Conservation (phyloP, 2,329 filamentous ascomycete species). For the Sporothrix phasma region DNA sequence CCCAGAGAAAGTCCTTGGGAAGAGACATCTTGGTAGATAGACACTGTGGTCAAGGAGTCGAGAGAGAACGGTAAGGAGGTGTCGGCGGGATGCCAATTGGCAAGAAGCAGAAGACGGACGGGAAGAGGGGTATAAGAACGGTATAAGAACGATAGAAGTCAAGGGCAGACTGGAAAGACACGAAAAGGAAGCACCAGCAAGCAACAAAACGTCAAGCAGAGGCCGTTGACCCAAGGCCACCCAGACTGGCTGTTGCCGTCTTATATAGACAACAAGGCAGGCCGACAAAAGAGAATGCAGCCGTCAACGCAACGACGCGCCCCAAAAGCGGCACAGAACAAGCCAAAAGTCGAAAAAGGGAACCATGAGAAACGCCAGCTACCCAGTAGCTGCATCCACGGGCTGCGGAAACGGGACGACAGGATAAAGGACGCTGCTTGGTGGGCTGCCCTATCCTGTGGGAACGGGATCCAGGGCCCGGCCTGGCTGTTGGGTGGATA, state of each 20-base stretch:
- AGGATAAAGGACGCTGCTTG: background rate
- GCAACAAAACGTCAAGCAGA: constrained; percentile 8
- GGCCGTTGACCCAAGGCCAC: background rate
- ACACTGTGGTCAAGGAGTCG: background rate
- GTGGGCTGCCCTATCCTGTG: constrained; percentile 3
- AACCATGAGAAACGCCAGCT: background rate
- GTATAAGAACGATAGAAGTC: background rate
- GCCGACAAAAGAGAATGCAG: background rate
- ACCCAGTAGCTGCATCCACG: background rate
- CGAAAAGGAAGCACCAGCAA: constrained; percentile 2
- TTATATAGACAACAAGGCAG: constrained; percentile 17
- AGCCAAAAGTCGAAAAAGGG: background rate
- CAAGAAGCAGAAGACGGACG: background rate
- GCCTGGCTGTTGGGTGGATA: background rate
- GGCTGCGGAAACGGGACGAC: background rate
- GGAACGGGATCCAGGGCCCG: background rate
- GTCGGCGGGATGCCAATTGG: background rate
- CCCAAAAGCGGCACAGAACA: background rate
- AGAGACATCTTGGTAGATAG: constrained; percentile 40
- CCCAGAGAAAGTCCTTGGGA: constrained; percentile 64
- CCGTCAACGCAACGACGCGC: background rate
- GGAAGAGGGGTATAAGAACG: background rate
- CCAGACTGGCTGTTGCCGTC: background rate
- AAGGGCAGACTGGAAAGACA: background rate
- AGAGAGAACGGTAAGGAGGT: background rate